Conservation (phyloP, 2,329 filamentous ascomycete species). For the Trichophyton rubrum region DNA sequence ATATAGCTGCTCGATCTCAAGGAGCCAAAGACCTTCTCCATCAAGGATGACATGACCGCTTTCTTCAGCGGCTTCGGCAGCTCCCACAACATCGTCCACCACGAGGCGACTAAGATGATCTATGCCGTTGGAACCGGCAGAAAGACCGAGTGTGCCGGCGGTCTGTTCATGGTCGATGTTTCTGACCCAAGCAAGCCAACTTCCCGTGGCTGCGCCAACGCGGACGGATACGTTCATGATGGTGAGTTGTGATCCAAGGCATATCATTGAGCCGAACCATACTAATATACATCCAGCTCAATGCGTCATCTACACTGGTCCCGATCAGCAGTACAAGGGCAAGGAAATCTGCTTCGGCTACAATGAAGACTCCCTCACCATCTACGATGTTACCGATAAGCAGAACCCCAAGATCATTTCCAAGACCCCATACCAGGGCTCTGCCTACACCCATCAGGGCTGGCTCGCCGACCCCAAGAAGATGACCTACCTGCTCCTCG, state of each 20-base stretch:
- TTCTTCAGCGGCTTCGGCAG: constrained; percentile 34
- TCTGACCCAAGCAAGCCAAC: constrained; percentile 42
- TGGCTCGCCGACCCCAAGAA: constrained; percentile 37
- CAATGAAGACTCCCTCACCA: constrained; percentile 31
- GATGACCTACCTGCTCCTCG: constrained; percentile 38
- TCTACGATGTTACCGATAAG: constrained; percentile 16
- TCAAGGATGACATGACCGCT: constrained; percentile 31
- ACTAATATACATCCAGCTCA: constrained; percentile 26
- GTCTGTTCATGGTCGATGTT: constrained; percentile 49
- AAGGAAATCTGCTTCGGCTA: constrained; percentile 46
- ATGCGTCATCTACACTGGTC: constrained; percentile 45
- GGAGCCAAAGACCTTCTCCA: constrained; percentile 32
- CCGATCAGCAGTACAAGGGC: constrained; percentile 37
- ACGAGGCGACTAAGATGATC: constrained; percentile 35
- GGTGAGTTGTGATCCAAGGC: constrained; percentile 16
- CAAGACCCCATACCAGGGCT: constrained; percentile 44
- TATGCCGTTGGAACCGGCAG: constrained; percentile 38
- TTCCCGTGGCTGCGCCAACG: constrained; percentile 41
- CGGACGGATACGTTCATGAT: constrained; percentile 50
- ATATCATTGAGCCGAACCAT: too few species aligned
- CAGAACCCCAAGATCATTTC: constrained; percentile 35
- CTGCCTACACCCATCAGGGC: constrained; percentile 48
- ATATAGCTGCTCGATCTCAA: constrained; percentile 36
- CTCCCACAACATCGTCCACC: constrained; percentile 40
- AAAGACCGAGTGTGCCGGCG: constrained; percentile 38